Base-by-base conservation (phyloP, 1,284 basidiomycete species). In the Pulveroboletus sp. region DNA sequence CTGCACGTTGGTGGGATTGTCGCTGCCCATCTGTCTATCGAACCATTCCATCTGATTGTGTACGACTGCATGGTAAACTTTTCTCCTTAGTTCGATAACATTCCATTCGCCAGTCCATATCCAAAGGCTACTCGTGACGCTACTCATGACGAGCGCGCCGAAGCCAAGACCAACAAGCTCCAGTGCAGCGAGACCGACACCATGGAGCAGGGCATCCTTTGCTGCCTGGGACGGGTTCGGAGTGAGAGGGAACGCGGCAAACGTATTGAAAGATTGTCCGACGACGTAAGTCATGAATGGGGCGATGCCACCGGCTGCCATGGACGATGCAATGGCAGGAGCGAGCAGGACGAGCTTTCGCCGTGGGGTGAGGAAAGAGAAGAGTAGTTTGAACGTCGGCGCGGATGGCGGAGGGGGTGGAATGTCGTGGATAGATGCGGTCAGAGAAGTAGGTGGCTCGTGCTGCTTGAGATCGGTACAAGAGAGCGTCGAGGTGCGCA, bases 241-340 rank as follows among this genome's bases (percentile, higher is more conserved):
- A 58, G 69, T 74, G 56, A 78, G 73, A n/a, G 81, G 81, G 65
- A 84, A 87, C 0, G 77, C 74, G 45, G 72, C 83, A 75, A 97
- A 95, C 0, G 87, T 81, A 64, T 91, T 82, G 76, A 98, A 97
- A 7, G 88, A 86, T 52, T 90, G 82, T 29, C 96, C 96, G 61
- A 98, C 79, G 61, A 96, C 84, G 52, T 85, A 82, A 8, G 96
- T 96, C 94, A 98, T 98, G 78, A 92, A 92, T 1, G 96, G 93
- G 0, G 92, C 93, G 36, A 98, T 80, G 36, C 87, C 83, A 43
- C 94, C 92, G 0, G 87, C 81, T 42, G 84, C 74, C 39, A 93
- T 57, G 5, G 93, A 90, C 26, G 86, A 79, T 43, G 84, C 20
- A 51, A 91, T 63, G 5, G 91, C 94, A 2, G 96, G 96, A 26